These are phyloP conservation scores for Microbotryum violaceum DNA, from an alignment of 1,284 basidiomycete species.

Conservation along the genomic window DNA sequence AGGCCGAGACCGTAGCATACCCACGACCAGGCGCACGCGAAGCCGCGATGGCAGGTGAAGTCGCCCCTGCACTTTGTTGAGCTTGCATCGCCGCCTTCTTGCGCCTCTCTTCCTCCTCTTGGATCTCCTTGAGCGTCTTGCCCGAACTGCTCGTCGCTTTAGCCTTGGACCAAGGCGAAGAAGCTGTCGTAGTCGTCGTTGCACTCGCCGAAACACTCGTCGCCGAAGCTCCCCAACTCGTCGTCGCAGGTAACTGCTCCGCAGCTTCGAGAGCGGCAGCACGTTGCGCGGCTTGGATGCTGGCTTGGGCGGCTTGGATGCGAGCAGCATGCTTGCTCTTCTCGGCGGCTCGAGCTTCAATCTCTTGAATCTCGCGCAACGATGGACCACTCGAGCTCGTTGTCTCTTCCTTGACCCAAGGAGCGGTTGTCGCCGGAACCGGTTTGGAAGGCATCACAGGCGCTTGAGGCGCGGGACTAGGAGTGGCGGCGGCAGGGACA, in stretches of 20 bases:
- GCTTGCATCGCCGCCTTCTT: slow-evolving; percentile 53
- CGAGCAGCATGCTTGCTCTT: slow-evolving; percentile 58
- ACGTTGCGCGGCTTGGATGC: slow-evolving; percentile 43
- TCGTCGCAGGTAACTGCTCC: slow-evolving; percentile 46
- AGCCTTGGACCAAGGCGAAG: slow-evolving; percentile 38
- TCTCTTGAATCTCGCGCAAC: slow-evolving; percentile 90
- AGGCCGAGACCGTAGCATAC: too few relatives aligned
- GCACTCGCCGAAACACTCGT: slow-evolving; percentile 50
- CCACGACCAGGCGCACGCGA: too few relatives aligned
- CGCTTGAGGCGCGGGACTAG: background rate
- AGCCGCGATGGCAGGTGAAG: too few relatives aligned
- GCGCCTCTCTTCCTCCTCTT: slow-evolving; percentile 86
- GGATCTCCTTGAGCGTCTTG: slow-evolving; percentile 97
- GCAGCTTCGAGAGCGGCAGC: slow-evolving; percentile 37
- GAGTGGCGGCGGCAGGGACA: slow-evolving; percentile 1
- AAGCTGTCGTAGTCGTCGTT: slow-evolving; percentile 43
- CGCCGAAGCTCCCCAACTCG: slow-evolving; percentile 60
- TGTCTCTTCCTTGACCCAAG: slow-evolving; percentile 36
- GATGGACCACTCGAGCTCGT: slow-evolving; percentile 43
- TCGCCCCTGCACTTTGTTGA: too few relatives aligned
- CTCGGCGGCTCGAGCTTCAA: slow-evolving; percentile 74
- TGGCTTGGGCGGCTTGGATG: slow-evolving; percentile 49
- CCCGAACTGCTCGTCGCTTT: slow-evolving; percentile 31
- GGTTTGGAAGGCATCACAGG: slow-evolving; percentile 1
- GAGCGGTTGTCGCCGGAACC: slow-evolving; percentile 21